A percentile compares a stretch with the other conserved stretches of the same genome.
phyloP scores from a whole-genome alignment of 192 early-diverging fungal species.

The Backusella westeae region DNA sequence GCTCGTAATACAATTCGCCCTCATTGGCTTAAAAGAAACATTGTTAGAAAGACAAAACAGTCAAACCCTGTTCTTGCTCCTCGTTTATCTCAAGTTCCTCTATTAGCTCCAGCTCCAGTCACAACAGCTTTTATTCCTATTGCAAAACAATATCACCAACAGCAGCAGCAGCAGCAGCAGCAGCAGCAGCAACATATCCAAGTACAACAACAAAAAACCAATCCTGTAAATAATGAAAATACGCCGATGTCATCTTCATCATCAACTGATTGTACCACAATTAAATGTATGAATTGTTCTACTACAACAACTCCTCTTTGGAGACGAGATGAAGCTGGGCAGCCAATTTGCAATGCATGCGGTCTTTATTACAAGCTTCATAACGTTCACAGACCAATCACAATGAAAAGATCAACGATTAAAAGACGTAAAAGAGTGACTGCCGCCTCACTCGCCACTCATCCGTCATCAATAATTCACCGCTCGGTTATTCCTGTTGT shows the following conservation, averaged over 20 bases:
- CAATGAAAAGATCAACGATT: slow-evolving; percentile 66
- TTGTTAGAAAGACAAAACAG: slow-evolving; percentile 10
- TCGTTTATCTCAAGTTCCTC: slow-evolving; percentile 10
- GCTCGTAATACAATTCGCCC: slow-evolving; percentile 56
- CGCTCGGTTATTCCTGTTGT: background rate
- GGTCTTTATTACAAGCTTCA: slow-evolving; percentile 89
- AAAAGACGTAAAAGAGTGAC: slow-evolving; percentile 56
- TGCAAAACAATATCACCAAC: background rate
- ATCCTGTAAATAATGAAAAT: background rate
- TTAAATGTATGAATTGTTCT: slow-evolving; percentile 67
- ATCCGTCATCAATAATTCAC: background rate
- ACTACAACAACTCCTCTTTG: slow-evolving; percentile 70
- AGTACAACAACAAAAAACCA: background rate
- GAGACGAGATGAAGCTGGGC: slow-evolving; percentile 67
- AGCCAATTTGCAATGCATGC: slow-evolving; percentile 87
- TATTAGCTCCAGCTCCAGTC: slow-evolving; percentile 4
- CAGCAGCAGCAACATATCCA: background rate
- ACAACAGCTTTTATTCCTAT: background rate
- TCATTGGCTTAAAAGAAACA: slow-evolving; percentile 53
- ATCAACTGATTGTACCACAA: background rate
- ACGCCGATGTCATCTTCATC: background rate
- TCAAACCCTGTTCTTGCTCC: slow-evolving; percentile 2
- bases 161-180: background rate
- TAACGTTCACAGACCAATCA: slow-evolving; percentile 67
- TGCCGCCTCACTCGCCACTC: background rate